A percentile compares a stretch with the other conserved stretches of the same genome.
Conservation (phyloP, 352 stramenopile genomes). For the Phytopythium chamaehyphon region DNA sequence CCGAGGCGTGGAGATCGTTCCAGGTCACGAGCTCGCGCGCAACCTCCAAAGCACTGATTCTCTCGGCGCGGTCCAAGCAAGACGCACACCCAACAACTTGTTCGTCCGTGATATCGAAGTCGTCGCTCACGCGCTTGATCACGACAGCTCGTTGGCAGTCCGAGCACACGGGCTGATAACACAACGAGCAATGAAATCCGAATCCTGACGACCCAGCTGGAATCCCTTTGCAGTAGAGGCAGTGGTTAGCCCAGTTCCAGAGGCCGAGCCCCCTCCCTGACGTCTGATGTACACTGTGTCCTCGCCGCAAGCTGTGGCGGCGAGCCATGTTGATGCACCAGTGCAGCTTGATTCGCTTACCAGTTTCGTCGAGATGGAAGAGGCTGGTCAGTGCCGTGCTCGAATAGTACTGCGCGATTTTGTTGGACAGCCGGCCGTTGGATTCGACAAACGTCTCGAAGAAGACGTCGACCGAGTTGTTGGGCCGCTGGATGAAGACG, state of each 20-base stretch:
- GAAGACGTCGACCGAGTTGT: slow-evolving; percentile 25
- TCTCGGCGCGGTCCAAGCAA: slow-evolving; percentile 9
- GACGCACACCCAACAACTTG: slow-evolving; percentile 23
- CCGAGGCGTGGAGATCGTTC: too few species aligned
- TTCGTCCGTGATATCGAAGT: slow-evolving; percentile 18
- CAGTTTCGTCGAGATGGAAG: background rate
- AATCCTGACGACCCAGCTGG: too few species aligned
- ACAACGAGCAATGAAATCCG: slow-evolving; percentile 13
- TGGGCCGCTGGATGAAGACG: slow-evolving; percentile 14
- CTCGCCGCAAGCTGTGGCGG: background rate
- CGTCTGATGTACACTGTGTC: too few species aligned
- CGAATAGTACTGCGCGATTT: slow-evolving; percentile 1
- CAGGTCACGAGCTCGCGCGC: background rate
- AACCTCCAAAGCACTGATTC: background rate
- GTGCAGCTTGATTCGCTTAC: background rate
- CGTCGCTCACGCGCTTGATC: slow-evolving; percentile 19
- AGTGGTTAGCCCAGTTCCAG: too few species aligned
- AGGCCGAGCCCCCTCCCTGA: too few species aligned
- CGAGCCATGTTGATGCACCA: background rate
- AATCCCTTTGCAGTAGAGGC: too few species aligned
- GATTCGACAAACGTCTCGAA: slow-evolving; percentile 9
- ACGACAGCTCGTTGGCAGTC: slow-evolving; percentile 28
- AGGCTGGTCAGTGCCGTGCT: background rate
- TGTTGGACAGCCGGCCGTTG: background rate
- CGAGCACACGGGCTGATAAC: slow-evolving; percentile 29